Percentiles rank a stretch among this genome's conserved stretches.
These are phyloP conservation scores for Haplographium delicatum DNA, from an alignment of 495 filamentous ascomycete species.

Conservation along the genomic window DNA sequence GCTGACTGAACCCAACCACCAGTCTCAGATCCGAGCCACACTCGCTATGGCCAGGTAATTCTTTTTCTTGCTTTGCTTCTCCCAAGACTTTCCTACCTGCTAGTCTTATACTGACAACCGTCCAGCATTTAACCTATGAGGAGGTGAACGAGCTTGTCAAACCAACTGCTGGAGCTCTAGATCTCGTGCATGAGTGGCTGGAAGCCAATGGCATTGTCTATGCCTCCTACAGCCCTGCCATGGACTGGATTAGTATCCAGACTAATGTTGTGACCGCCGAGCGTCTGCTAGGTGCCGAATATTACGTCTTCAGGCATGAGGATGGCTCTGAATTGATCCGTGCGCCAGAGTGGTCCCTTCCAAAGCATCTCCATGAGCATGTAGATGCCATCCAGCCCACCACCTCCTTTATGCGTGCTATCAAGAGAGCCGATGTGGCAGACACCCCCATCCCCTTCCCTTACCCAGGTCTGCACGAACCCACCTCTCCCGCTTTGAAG, in stretches of 20 bases:
- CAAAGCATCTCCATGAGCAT: slow-evolving; percentile 48
- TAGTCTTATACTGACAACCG: slow-evolving; percentile 29
- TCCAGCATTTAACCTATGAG: slow-evolving; percentile 41
- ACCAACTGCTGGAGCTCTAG: slow-evolving; percentile 36
- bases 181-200: slow-evolving; percentile 43
- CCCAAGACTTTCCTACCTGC: slow-evolving; percentile 13
- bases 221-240: slow-evolving; percentile 41
- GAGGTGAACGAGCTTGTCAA: slow-evolving; percentile 26
- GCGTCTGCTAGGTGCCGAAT: slow-evolving; percentile 51
- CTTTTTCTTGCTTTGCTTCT: slow-evolving; percentile 24
- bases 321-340: slow-evolving; percentile 30
- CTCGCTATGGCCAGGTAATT: slow-evolving; percentile 38
- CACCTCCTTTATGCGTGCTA: slow-evolving; percentile 49
- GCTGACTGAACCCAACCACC: background rate
- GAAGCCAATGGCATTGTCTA: slow-evolving; percentile 41
- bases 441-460: slow-evolving; percentile 1
- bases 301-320: slow-evolving; percentile 50
- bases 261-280: slow-evolving; percentile 49
- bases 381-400: slow-evolving; percentile 63
- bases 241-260: slow-evolving; percentile 46
- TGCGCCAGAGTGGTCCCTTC: slow-evolving; percentile 46
- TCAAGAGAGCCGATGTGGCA: slow-evolving; percentile 6
- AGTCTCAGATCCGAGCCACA: slow-evolving; percentile 36
- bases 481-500: background rate
- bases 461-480: background rate